Evolutionary conservation across 805 yeast genomes (phyloP).

Genomic region (Cyberlindnera meyerae): DNA sequence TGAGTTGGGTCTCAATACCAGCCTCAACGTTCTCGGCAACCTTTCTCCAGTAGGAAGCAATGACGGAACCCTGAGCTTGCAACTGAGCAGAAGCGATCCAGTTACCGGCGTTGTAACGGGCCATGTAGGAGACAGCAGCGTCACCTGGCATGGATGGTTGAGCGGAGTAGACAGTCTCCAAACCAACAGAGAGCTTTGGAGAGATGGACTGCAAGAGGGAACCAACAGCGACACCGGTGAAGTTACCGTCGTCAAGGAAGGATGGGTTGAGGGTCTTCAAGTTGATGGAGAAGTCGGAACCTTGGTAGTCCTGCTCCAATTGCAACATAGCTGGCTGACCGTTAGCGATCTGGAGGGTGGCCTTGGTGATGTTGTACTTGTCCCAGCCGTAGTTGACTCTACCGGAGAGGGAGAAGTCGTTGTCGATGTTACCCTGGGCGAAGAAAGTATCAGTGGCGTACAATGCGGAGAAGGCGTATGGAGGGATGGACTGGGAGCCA

Average conservation of each 20-base stretch:
- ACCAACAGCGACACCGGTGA: slow-evolving; percentile 90
- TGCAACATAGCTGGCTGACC: slow-evolving; percentile 93
- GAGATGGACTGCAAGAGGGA: slow-evolving; percentile 88
- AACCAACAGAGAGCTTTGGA: slow-evolving; percentile 77
- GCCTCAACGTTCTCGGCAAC: slow-evolving; percentile 92
- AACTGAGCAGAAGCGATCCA: slow-evolving; percentile 95
- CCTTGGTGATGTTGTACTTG: slow-evolving; percentile 69
- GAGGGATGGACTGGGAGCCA: slow-evolving; percentile 81
- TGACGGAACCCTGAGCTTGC: slow-evolving; percentile 86
- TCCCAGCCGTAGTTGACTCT: slow-evolving; percentile 91
- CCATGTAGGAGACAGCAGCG: slow-evolving; percentile 83
- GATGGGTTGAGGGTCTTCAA: slow-evolving; percentile 90
- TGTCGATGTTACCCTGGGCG: slow-evolving; percentile 88
- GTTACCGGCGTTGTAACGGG: slow-evolving; percentile 80
- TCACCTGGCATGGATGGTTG: slow-evolving; percentile 80
- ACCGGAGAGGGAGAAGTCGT: slow-evolving; percentile 79
- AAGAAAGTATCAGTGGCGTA: slow-evolving; percentile 83
- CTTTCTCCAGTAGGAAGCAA: slow-evolving; percentile 91
- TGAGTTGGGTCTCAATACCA: slow-evolving; percentile 81
- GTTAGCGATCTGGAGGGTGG: slow-evolving; percentile 80
- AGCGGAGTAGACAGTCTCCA: slow-evolving; percentile 85
- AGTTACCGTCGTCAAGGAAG: slow-evolving; percentile 56
- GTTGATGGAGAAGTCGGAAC: slow-evolving; percentile 81
- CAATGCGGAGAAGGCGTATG: slow-evolving; percentile 86
- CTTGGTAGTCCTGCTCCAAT: slow-evolving; percentile 93